Percentiles rank a stretch among this genome's conserved stretches.
phyloP scores from a whole-genome alignment of 2,329 filamentous ascomycete species.

The Didymella pinodella region DNA sequence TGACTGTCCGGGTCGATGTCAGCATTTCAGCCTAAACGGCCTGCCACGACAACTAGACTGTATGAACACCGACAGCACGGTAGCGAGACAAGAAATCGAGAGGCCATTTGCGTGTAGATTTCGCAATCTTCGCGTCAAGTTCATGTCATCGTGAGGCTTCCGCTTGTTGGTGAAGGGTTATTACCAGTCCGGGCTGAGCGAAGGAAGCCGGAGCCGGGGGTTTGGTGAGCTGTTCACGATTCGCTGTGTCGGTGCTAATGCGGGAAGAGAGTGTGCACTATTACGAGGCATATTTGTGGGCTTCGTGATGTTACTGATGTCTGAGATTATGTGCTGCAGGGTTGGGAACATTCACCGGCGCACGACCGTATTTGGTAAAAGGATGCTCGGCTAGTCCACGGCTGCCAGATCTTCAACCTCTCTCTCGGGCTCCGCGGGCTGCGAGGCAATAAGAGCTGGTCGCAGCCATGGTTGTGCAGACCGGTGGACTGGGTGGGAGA shows the following conservation, averaged over 20 bases:
- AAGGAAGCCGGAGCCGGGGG: too few relatives aligned
- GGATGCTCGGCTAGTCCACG: background rate
- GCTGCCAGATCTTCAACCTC: slow-evolving; percentile 2
- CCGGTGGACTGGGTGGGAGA: background rate
- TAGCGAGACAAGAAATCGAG: too few relatives aligned
- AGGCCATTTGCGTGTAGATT: too few relatives aligned
- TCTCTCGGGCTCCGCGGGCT: slow-evolving; percentile 3
- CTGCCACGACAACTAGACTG: background rate
- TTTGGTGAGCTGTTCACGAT: background rate
- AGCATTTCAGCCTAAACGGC: slow-evolving; percentile 14
- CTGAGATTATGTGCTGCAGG: background rate
- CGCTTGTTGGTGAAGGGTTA: background rate
- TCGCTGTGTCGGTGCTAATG: background rate
- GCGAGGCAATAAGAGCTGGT: slow-evolving; percentile 3
- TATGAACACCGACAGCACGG: background rate
- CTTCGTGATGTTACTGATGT: background rate
- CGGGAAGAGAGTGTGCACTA: background rate
- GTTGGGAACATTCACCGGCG: slow-evolving; percentile 2
- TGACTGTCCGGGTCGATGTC: slow-evolving; percentile 7
- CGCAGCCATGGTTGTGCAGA: slow-evolving; percentile 7
- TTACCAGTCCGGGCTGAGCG: background rate
- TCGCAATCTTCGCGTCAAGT: background rate
- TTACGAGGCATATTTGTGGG: background rate
- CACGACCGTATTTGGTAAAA: background rate
- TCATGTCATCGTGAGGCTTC: background rate